Base-by-base conservation (phyloP, 1,284 basidiomycete genomes). In the Fomitopsis palustris region DNA sequence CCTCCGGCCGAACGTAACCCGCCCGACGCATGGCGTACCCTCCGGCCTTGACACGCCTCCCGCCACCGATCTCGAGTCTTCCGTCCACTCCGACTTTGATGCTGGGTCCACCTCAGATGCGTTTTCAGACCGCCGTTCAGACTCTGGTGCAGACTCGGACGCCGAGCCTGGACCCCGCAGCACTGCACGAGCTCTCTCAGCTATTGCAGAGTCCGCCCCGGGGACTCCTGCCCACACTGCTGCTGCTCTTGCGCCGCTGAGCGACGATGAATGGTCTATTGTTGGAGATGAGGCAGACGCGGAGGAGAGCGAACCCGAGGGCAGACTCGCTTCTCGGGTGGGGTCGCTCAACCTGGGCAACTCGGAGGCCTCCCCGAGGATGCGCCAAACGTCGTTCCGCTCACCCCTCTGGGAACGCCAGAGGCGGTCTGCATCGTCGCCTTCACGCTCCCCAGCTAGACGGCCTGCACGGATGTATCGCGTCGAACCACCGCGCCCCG, bases 1-100 rank as follows among this genome's bases (percentile, higher is more conserved):
- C 55, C 79, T 93, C 31, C 85, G 91, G 33, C 91, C 91, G 2
- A 89, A 90, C 62, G 79, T 85, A 56, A 81, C 80, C 39, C 83
- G 83, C 21, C 85, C 86, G 1, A 83, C 85, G 65, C 78, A 74
- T 55, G 67, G 68, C 42, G 78, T 78, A 3, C 64, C 72, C 17
- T 65, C 70, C 2, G 66, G 71, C 8, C 71, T 91, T 29, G 84
- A 86, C 59, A 92, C 90, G 2, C 91, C 90, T 14, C 88, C 91
- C 6, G 72, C 78, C 12, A 92, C 89, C 0, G 89, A 92, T 56
- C 66, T 72, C 65, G 71, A 75, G 59, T 65, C 69, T 38, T 74
- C 75, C 43, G 69, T 71, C 7, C 65, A 66, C 33, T 52, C 49
- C 49, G 70, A 72, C 27, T 66, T 72, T 19, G 72, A 70, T 52